A percentile compares a stretch with the other conserved stretches of the same genome.
Evolutionary conservation across 352 stramenopile genomes (phyloP).

Genomic region (Phytopythium montanum): DNA sequence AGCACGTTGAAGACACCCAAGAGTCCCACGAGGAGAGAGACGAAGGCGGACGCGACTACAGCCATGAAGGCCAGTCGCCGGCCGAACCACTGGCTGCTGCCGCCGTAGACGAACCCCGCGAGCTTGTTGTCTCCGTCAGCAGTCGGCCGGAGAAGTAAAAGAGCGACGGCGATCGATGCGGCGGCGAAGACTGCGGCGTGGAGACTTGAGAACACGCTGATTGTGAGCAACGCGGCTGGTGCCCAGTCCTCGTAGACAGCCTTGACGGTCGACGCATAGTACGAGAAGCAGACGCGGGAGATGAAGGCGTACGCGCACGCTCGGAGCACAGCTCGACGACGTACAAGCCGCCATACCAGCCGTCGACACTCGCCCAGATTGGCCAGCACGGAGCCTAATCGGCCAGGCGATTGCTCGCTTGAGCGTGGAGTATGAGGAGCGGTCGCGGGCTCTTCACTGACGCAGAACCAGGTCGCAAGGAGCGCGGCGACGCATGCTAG

Average conservation of each 20-base stretch:
- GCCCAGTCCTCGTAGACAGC: slow-evolving; percentile 62
- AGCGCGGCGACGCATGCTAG: slow-evolving; percentile 18
- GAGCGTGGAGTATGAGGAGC: neutral
- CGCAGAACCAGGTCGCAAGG: slow-evolving; percentile 28
- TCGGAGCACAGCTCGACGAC: slow-evolving; percentile 38
- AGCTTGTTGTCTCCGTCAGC: neutral
- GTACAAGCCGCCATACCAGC: slow-evolving; percentile 28
- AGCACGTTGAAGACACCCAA: slow-evolving; percentile 57
- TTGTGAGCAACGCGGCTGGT: slow-evolving; percentile 29
- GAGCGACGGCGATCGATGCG: slow-evolving; percentile 26
- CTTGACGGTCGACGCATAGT: slow-evolving; percentile 54
- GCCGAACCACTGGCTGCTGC: slow-evolving; percentile 11
- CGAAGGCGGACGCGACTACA: slow-evolving; percentile 26
- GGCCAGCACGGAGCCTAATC: neutral
- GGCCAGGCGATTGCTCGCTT: neutral
- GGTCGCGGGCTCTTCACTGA: slow-evolving; percentile 23
- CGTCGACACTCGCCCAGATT: slow-evolving; percentile 9
- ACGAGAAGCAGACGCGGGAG: slow-evolving; percentile 45
- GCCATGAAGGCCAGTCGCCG: slow-evolving; percentile 13
- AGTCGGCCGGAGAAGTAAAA: slow-evolving; percentile 8
- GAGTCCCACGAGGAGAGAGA: slow-evolving; percentile 35
- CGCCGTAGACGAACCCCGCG: slow-evolving; percentile 20
- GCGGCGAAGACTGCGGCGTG: slow-evolving; percentile 39
- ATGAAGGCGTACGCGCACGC: slow-evolving; percentile 39
- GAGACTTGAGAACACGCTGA: slow-evolving; percentile 40